Conservation (phyloP, 345 rosid genomes). For the Arabidopsis arenosa region DNA sequence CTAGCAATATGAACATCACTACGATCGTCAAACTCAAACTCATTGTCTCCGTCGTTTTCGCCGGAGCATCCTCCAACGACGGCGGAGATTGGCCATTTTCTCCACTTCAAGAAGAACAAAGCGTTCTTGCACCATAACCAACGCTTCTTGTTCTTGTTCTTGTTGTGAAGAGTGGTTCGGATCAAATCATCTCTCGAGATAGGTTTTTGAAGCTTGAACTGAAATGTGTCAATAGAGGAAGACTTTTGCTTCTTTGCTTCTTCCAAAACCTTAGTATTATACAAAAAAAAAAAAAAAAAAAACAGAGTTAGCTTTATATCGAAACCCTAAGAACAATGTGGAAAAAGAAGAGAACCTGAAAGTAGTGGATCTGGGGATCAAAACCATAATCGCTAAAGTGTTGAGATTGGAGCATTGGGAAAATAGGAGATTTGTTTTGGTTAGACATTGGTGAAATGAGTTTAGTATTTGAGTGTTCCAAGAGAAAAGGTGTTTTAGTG, state of each 20-base stretch:
- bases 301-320: not conserved
- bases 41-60: not conserved
- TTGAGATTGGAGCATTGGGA: slow-evolving; percentile 71
- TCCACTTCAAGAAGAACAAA: slow-evolving; percentile 63
- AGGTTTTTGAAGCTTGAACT: slow-evolving; percentile 87
- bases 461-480: not conserved
- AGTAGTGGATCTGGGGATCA: slow-evolving; percentile 85
- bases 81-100: slow-evolving; percentile 47
- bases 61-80: not conserved
- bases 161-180: slow-evolving; percentile 44
- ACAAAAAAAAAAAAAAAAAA: not conserved
- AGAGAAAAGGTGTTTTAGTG: not conserved
- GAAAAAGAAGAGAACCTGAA: slow-evolving; percentile 56
- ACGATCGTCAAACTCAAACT: not conserved
- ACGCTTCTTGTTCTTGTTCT: slow-evolving; percentile 40
- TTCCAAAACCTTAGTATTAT: slow-evolving; percentile 60
- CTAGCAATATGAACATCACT: slow-evolving; percentile 57
- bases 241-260: slow-evolving; percentile 75
- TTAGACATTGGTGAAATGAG: not conserved
- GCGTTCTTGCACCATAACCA: slow-evolving; percentile 75
- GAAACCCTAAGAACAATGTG: not conserved
- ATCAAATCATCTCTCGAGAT: slow-evolving; percentile 63
- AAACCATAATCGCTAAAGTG: slow-evolving; percentile 93
- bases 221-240: slow-evolving; percentile 56
- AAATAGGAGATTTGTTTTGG: slow-evolving; percentile 58